Evolutionary conservation across 331 rosid genomes (phyloP), one percentile per base, ranked within the genome.

Genomic region (Rosa hybrid): DNA sequence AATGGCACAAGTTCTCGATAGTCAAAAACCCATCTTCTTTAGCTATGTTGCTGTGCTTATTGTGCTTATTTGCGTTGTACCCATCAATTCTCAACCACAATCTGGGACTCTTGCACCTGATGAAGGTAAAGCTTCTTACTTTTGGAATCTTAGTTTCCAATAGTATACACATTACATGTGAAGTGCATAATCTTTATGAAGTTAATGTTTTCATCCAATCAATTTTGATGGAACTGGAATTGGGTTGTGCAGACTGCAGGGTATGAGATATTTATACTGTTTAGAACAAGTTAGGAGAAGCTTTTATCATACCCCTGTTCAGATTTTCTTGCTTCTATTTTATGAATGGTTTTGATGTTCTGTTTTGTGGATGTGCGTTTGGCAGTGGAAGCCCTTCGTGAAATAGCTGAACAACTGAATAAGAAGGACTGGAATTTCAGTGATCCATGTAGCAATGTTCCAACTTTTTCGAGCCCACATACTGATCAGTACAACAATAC

Each of bases 341-440:
- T 14, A 54, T 39, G 46, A 23, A n/a, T 44, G 34, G 21, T 12
- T 20, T n/a, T 60, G 57, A 45, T 42, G 49, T 60, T 44, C n/a
- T 76, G 45, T 46, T 5, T 23, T 68, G 68, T 69, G 12, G 14
- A 34, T 68, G 18, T 70, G 81, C 46, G 8, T 46, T 27, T 78
- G 78, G 80, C 76, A 85, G 86, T 81, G 83, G 34, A 78, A 3
- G 77, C 83, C 17, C 83, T 85, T 21, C 57, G 39, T n/a, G 88
- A 82, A 79, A 82, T 85, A 53, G 86, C 79, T 42, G 38, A 17
- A 16, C 86, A 85, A 39, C 68, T 85, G 81, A 77, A 83, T 72
- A 81, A 82, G 46, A 70, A 71, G 27, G 88, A 81, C 60, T 85
- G 83, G 88, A 82, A 85, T 78, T 78, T 70, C 83, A 77, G 49